Conservation (phyloP, 768 basidiomycete species). For the Kwoniella dejecticola region DNA sequence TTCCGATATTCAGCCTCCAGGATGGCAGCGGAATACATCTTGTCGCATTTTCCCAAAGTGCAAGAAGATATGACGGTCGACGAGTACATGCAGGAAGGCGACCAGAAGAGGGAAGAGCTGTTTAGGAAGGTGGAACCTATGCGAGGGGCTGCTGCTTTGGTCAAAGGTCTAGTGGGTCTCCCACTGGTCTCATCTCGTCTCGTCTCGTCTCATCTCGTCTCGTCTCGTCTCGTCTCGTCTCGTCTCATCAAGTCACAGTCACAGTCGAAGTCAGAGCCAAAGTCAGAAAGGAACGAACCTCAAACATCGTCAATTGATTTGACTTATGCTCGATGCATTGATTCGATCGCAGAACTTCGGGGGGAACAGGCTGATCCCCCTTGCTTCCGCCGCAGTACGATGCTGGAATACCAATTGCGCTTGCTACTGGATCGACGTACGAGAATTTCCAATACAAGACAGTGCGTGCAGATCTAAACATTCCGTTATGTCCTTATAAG, state of each 20-base stretch:
- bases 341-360: no score
- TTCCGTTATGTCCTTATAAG: no score
- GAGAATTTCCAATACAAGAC: slow-evolving; percentile 45
- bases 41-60: slow-evolving; percentile 42
- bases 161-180: slow-evolving; percentile 45
- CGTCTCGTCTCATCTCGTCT: no score
- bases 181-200: no score
- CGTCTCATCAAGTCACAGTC: no score
- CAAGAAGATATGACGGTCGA: slow-evolving; percentile 45
- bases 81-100: slow-evolving; percentile 45
- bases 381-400: slow-evolving; percentile 39
- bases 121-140: slow-evolving; percentile 49
- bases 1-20: not conserved
- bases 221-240: no score
- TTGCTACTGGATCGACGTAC: slow-evolving; percentile 50
- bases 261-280: not conserved
- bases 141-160: slow-evolving; percentile 47
- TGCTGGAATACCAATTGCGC: slow-evolving; percentile 50
- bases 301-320: no score
- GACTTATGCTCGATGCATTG: no score
- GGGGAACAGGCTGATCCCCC: no score
- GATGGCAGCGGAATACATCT: slow-evolving; percentile 40
- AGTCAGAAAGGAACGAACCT: no score
- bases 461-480: slow-evolving; percentile 29
- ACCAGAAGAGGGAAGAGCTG: slow-evolving; percentile 40